A percentile compares a stretch with the other conserved stretches of the same genome.
phyloP scores from a whole-genome alignment of 169 alveolate genomes.

The Besnoitia besnoiti region DNA sequence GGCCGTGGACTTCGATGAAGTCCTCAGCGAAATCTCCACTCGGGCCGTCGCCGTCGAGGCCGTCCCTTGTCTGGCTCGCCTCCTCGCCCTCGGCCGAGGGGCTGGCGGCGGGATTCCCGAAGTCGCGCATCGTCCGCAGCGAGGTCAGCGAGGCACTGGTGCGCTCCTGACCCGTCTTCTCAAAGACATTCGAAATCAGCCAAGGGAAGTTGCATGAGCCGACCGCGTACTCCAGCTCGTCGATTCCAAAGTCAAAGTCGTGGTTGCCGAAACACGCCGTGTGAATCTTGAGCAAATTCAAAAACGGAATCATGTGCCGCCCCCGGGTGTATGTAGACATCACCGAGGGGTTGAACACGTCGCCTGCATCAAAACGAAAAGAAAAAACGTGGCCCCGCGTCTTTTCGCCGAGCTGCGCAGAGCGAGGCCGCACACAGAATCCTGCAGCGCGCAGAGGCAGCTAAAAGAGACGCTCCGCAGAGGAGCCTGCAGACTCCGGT shows the following conservation, averaged over 20 bases:
- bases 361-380: conserved; percentile 84
- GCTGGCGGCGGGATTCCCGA: background rate
- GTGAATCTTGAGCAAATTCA: conserved; percentile 80
- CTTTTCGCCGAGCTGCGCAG: too few species aligned
- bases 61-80: conserved; percentile 4
- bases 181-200: conserved; percentile 83
- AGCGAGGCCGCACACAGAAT: too few species aligned
- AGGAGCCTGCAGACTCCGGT: too few species aligned
- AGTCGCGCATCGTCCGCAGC: background rate
- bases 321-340: conserved; percentile 86
- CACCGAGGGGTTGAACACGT: conserved; percentile 90
- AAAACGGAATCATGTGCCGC: conserved; percentile 84
- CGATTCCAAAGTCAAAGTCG: conserved; percentile 91
- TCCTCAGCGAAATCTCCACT: conserved; percentile 49
- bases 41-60: background rate
- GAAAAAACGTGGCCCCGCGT: too few species aligned
- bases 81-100: background rate
- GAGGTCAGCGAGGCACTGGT: background rate
- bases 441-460: too few species aligned
- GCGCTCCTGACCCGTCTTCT: conserved; percentile 65
- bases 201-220: conserved; percentile 83
- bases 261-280: conserved; percentile 94
- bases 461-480: too few species aligned
- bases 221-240: conserved; percentile 79
- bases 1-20: conserved; percentile 63